Conservation (phyloP, 1,284 basidiomycete species). For the Dichomitus squalens region DNA sequence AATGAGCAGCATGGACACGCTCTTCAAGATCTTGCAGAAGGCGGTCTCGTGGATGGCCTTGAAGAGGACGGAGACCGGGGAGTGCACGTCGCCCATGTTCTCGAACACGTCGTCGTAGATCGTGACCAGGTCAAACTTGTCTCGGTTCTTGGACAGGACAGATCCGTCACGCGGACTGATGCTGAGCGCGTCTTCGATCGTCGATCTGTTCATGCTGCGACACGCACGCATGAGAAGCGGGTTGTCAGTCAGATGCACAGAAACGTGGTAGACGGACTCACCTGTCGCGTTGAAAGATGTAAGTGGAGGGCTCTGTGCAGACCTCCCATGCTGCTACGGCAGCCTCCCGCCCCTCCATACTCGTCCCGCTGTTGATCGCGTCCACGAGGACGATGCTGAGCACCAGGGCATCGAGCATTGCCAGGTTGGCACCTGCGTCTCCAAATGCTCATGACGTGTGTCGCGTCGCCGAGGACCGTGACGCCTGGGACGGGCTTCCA, state of each 20-base stretch:
- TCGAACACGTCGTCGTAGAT: conserved; percentile 82
- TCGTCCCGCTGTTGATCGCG: not conserved
- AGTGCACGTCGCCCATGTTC: conserved; percentile 49
- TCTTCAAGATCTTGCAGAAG: conserved; percentile 73
- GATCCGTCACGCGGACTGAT: conserved; percentile 74
- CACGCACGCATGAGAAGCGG: not conserved
- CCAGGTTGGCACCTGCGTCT: no score
- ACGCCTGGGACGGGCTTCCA: conserved; percentile 14
- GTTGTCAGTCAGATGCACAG: not conserved
- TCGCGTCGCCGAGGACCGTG: conserved; percentile 46
- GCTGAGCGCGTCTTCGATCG: conserved; percentile 78
- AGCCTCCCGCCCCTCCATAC: conserved; percentile 5
- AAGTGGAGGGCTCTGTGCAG: conserved; percentile 86
- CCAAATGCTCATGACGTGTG: conserved; percentile 51
- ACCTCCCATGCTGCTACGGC: conserved; percentile 46
- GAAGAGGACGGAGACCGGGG: conserved; percentile 63
- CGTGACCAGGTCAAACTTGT: conserved; percentile 90
- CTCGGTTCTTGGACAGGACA: conserved; percentile 75
- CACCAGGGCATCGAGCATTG: conserved; percentile 36
- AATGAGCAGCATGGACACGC: conserved; percentile 81
- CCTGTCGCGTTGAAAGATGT: conserved; percentile 71
- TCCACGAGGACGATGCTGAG: conserved; percentile 25
- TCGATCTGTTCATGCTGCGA: conserved; percentile 62
- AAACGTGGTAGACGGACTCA: conserved; percentile 42
- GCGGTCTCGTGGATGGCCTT: conserved; percentile 74